Conservation (phyloP, 108 stramenopile genomes). For the Nitzschia sp. region DNA sequence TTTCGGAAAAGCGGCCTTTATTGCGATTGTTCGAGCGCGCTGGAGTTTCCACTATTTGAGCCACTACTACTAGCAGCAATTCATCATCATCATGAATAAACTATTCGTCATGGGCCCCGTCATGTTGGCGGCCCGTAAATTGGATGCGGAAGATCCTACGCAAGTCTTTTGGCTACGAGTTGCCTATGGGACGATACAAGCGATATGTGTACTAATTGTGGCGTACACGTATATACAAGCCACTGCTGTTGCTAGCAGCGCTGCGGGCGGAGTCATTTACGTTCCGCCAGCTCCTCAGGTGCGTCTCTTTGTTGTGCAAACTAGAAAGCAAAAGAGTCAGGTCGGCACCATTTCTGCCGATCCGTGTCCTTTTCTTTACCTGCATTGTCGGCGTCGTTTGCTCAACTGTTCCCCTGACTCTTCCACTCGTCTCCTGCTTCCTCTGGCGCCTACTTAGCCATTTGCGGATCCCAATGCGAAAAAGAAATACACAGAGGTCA, state of each 20-base stretch:
- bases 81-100: conserved; percentile 51
- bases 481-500: conserved; percentile 72
- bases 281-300: conserved; percentile 83
- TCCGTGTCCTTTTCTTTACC: too few species aligned
- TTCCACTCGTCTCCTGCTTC: neutral
- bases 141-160: conserved; percentile 85
- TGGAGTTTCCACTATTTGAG: too few species aligned
- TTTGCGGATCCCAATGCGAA: conserved; percentile 80
- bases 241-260: conserved; percentile 19
- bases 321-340: too few species aligned
- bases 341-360: too few species aligned
- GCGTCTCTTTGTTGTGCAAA: conserved; percentile 22
- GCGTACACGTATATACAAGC: conserved; percentile 68
- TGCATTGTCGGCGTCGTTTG: too few species aligned
- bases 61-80: too few species aligned
- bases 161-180: conserved; percentile 71
- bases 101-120: conserved; percentile 86
- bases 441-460: conserved; percentile 42
- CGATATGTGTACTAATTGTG: conserved; percentile 54
- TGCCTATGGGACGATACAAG: conserved; percentile 71
- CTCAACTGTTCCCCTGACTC: too few species aligned
- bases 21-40: too few species aligned
- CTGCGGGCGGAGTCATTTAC: conserved; percentile 56
- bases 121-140: conserved; percentile 85
- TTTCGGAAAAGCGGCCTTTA: too few species aligned